A percentile compares a stretch with the other conserved stretches of the same genome.
These are phyloP conservation scores for Sarocladium oryzae DNA, from an alignment of 2,329 filamentous ascomycete species.

Conservation along the genomic window DNA sequence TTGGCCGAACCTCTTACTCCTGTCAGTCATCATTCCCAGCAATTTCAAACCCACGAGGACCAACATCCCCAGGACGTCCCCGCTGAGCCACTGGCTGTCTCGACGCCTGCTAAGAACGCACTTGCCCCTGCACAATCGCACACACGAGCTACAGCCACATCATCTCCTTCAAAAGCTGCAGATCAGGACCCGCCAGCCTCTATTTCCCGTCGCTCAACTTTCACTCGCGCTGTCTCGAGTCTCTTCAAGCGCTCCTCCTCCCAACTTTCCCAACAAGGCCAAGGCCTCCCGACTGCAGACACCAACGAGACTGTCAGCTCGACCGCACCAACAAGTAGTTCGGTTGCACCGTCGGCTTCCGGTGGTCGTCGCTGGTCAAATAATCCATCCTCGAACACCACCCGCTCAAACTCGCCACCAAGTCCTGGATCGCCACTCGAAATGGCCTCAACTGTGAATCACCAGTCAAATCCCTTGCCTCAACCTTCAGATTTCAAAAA, in stretches of 20 bases:
- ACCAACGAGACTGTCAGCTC: not conserved
- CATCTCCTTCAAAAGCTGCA: slow-evolving; percentile 17
- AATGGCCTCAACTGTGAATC: slow-evolving; percentile 26
- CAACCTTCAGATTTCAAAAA: slow-evolving; percentile 33
- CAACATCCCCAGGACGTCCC: slow-evolving; percentile 3
- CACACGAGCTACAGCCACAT: slow-evolving; percentile 15
- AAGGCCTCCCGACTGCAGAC: not conserved
- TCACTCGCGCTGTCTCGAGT: slow-evolving; percentile 44
- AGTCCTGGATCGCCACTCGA: slow-evolving; percentile 42
- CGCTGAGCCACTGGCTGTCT: not conserved
- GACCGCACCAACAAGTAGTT: not conserved
- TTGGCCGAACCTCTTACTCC: slow-evolving; percentile 5
- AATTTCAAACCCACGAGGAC: slow-evolving; percentile 8
- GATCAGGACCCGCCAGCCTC: slow-evolving; percentile 20
- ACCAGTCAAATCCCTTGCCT: slow-evolving; percentile 30
- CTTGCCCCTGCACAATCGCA: slow-evolving; percentile 14
- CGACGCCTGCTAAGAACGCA: slow-evolving; percentile 11
- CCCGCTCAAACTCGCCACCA: slow-evolving; percentile 43
- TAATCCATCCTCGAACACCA: slow-evolving; percentile 38
- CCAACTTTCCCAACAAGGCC: slow-evolving; percentile 12
- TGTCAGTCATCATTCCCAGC: slow-evolving; percentile 6
- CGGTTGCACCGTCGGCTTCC: not conserved
- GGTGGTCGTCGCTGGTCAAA: slow-evolving; percentile 41
- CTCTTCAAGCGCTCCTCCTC: slow-evolving; percentile 40
- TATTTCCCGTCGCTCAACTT: slow-evolving; percentile 34